Percentiles rank a stretch among this genome's conserved stretches.
Evolutionary conservation across 2,329 filamentous ascomycete genomes (phyloP).

Genomic region (Cytospora piceae): DNA sequence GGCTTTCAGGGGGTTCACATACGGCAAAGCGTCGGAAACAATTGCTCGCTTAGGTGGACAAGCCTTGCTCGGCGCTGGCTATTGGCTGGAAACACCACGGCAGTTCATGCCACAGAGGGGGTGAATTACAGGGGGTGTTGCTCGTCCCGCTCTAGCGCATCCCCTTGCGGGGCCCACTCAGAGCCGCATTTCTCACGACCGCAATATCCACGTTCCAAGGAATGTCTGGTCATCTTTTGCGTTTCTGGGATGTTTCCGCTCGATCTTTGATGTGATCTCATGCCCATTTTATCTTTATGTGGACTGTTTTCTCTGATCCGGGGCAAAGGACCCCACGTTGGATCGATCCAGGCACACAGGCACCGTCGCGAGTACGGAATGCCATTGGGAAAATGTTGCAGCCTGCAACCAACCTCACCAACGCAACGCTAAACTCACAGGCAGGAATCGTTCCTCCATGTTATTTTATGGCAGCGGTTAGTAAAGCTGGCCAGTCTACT

Average conservation of each 20-base stretch:
- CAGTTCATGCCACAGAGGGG: not conserved
- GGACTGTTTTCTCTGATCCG: not conserved
- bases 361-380: not conserved
- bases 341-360: too few species aligned
- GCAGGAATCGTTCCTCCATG: not conserved
- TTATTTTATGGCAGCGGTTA: not conserved
- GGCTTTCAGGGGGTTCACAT: constrained; percentile 14
- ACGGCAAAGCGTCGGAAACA: not conserved
- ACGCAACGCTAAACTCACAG: not conserved
- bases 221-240: constrained; percentile 21
- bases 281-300: constrained; percentile 4
- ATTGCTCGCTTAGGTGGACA: not conserved
- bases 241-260: constrained; percentile 20
- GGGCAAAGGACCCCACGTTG: not conserved
- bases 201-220: constrained; percentile 24
- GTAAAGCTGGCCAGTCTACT: not conserved
- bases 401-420: not conserved
- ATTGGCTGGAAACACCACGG: not conserved
- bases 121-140: not conserved
- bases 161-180: constrained; percentile 25
- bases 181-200: constrained; percentile 30
- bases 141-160: not conserved
- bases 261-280: constrained; percentile 3
- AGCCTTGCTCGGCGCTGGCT: not conserved
- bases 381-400: not conserved